These are phyloP conservation scores for Trichoderma gamsii DNA, from an alignment of 495 filamentous ascomycete genomes.

Conservation along the genomic window DNA sequence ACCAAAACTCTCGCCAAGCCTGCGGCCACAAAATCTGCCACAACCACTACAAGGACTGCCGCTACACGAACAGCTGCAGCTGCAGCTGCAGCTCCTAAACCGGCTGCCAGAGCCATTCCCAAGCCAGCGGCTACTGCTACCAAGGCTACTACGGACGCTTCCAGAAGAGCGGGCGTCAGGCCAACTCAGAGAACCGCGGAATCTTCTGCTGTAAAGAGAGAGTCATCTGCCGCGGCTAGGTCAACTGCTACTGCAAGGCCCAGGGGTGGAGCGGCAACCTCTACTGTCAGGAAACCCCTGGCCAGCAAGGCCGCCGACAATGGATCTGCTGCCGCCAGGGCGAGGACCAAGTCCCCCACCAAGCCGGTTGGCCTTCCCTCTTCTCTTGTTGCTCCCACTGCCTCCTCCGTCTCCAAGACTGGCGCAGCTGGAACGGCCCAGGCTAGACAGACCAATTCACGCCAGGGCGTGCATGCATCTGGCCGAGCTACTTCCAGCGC, in stretches of 20 bases:
- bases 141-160: slow-evolving; percentile 7
- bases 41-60: slow-evolving; percentile 22
- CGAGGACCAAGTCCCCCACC: slow-evolving; percentile 59
- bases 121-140: slow-evolving; percentile 16
- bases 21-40: slow-evolving; percentile 26
- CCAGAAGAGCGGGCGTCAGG: slow-evolving; percentile 3
- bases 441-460: slow-evolving; percentile 26
- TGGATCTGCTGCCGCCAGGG: slow-evolving; percentile 43
- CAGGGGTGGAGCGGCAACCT: slow-evolving; percentile 14
- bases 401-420: slow-evolving; percentile 52
- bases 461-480: slow-evolving; percentile 19
- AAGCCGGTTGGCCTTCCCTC: slow-evolving; percentile 54
- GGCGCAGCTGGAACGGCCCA: slow-evolving; percentile 33
- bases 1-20: slow-evolving; percentile 28
- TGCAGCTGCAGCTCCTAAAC: slow-evolving; percentile 18
- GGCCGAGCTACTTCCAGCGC: slow-evolving; percentile 27
- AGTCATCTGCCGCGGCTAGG: slow-evolving; percentile 11
- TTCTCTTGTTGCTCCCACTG: slow-evolving; percentile 57
- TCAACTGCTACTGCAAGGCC: not conserved
- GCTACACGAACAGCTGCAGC: slow-evolving; percentile 24
- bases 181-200: slow-evolving; percentile 16
- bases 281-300: slow-evolving; percentile 31
- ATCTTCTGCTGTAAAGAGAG: slow-evolving; percentile 23
- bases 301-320: slow-evolving; percentile 16
- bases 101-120: not conserved